Evolutionary conservation across 345 rosid species (phyloP).

Genomic region (Salix exigua): DNA sequence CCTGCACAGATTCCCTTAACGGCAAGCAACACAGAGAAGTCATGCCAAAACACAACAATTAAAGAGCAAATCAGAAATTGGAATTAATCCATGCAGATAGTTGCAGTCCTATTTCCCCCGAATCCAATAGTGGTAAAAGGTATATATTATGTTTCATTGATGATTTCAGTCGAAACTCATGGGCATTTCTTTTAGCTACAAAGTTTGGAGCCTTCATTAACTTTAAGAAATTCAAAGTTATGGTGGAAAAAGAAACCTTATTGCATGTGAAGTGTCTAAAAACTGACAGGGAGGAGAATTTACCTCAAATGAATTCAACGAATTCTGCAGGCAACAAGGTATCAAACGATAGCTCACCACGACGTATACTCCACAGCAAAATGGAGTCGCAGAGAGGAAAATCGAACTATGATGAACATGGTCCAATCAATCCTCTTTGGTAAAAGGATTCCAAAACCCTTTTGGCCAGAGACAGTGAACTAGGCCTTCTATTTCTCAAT

Average conservation of each 20-base stretch:
- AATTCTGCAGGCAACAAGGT: too few relatives aligned
- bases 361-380: too few relatives aligned
- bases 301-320: too few relatives aligned
- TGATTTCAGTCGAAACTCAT: neutral
- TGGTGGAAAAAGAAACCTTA: neutral
- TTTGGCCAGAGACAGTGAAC: neutral
- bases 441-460: neutral
- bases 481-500: neutral
- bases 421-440: too few relatives aligned
- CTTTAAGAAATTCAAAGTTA: neutral
- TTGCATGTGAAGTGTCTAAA: neutral
- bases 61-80: neutral
- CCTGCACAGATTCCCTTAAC: neutral
- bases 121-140: neutral
- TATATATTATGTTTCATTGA: conserved; percentile 2
- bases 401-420: too few relatives aligned
- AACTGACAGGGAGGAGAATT: too few relatives aligned
- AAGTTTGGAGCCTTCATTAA: neutral
- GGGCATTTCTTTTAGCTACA: neutral
- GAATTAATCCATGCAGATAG: neutral
- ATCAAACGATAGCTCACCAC: too few relatives aligned
- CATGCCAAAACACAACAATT: neutral
- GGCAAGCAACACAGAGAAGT: conserved; percentile 10
- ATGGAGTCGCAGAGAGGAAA: too few relatives aligned
- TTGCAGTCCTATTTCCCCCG: too few relatives aligned